Base-by-base conservation (phyloP, 2,329 filamentous ascomycete genomes). In the Colletotrichum cereale region DNA sequence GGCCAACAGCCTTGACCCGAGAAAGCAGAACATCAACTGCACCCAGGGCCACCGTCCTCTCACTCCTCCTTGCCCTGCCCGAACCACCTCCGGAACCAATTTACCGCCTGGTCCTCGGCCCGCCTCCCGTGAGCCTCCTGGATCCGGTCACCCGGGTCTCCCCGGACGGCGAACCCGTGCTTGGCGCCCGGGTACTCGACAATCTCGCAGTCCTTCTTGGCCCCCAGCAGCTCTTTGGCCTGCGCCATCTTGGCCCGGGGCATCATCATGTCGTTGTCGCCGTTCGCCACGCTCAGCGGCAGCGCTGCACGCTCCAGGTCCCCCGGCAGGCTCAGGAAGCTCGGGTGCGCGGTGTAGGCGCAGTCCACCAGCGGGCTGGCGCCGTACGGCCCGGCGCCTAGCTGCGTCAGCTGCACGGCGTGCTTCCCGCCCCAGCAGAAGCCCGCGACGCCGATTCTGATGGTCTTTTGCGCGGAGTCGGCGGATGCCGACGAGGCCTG, bases 341-440 rank as follows among this genome's bases (percentile, higher is more conserved):
- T 86, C 2, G 88, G 88, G 75, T 90, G 88, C 12, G 83, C 86
- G 0, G 84, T 83, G 75, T 89, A 89, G 10, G 77, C 86, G 8
- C 82, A 86, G 73, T 89, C 84, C 52, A 89, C 78, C 12, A 90
- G 80, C 3, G 81, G 78, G 71, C 77, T 76, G 47, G 74, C 78
- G 24, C 78, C 75, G 6, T 79, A 75, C 38, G 73, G 74, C 50
- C 73, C 73, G 16, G 52, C 40, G 24, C 57, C 38, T 29, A 40
- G 58, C 24, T 71, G 68, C 11, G 42, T 21, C 4, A 91, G 83
- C n/a, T 84, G 77, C 11, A 88, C 76, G 2, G 83, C 79, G 74
- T 90, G 85, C 72, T 87, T 86, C 31, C 88, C 90, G 31, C 89
- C 89, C 89, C 89, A 91, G 81, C 88, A 91, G 80, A 89, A 91